Conservation (phyloP, 441 rosid species). For the Breynia disticha region DNA sequence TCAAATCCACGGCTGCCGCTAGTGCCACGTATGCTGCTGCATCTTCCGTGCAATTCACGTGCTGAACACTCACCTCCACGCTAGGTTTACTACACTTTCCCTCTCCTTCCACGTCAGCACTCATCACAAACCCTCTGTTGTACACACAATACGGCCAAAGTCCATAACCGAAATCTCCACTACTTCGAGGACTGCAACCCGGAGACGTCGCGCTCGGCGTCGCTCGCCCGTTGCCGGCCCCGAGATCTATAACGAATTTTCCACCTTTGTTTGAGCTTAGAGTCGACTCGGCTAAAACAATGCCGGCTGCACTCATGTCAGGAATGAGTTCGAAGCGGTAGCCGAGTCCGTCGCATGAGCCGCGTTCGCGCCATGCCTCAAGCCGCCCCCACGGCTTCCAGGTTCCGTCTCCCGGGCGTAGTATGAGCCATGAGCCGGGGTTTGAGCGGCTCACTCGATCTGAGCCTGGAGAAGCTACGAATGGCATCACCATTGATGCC, state of each 20-base stretch:
- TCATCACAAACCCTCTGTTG: conserved; percentile 73
- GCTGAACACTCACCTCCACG: conserved; percentile 80
- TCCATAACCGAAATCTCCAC: conserved; percentile 62
- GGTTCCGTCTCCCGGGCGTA: conserved; percentile 71
- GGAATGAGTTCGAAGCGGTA: conserved; percentile 70
- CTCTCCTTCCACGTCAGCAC: conserved; percentile 71
- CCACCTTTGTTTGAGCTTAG: conserved; percentile 61
- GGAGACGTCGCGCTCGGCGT: conserved; percentile 42
- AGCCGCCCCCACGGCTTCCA: conserved; percentile 96
- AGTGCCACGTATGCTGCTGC: conserved; percentile 88
- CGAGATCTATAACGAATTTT: conserved; percentile 54
- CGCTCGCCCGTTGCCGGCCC: conserved; percentile 22
- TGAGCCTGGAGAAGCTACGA: conserved; percentile 82
- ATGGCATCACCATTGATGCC: conserved; percentile 83
- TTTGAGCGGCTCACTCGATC: conserved; percentile 86
- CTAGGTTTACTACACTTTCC: conserved; percentile 73
- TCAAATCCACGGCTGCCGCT: conserved; percentile 75
- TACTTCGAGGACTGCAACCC: conserved; percentile 60
- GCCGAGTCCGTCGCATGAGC: conserved; percentile 58
- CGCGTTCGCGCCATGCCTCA: conserved; percentile 90
- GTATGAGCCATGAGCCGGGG: conserved; percentile 83
- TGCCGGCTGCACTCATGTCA: conserved; percentile 53
- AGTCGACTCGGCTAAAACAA: conserved; percentile 58
- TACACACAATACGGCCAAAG: conserved; percentile 58
- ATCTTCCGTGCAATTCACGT: conserved; percentile 81